Evolutionary conservation across 1,284 basidiomycete genomes (phyloP), one percentile per base, ranked within the genome.

Genomic region (Psilocybe mexicana): DNA sequence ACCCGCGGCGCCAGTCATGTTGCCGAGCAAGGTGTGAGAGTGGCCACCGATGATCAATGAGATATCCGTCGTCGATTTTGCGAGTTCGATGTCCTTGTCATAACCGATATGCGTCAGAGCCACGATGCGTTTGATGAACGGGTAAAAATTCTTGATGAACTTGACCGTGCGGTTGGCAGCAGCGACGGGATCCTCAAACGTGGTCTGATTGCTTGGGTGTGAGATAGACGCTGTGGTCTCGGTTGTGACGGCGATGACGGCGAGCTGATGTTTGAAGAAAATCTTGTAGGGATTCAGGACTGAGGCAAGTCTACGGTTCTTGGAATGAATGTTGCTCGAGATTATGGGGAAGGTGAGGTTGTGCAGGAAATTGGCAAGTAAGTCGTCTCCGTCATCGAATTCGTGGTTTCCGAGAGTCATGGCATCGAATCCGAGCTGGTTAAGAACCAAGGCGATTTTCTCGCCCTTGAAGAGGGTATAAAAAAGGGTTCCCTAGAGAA

Each of bases 41-140:
- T 78, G 76, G 5, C 76, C 77, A n/a, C 76, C 74, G 57, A 76
- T 66, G 54, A 76, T 74, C 51, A 77, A 65, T 55, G 74, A 69
- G 48, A 77, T 70, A 26, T 70, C 74, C 35, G 60, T 68, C 8
- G 75, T 75, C 30, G 71, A 66, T 57, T 72, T 54, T 1, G 77
- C 77, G 36, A 78, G 65, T 36, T 70, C 67, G 51, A 76, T 74
- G 62, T 78, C 77, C 26, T 72, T 60, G n/a, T 72, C 72, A 58
- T 78, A 78, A 5, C 76, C 77, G 52, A 79, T 76, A 57, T 79
- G 77, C 0, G 77, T 78, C 50, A 79, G 67, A 12, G 72, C 75
- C 33, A 78, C 69, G 40, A 79, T 70, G 8, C 75, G 67, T 43
- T 72, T 72, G 56, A 77, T 67, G 14, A 63, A 35, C 5, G 60